Percentiles rank a stretch among this genome's conserved stretches.
Conservation (phyloP, 495 filamentous ascomycete species). For the Xylaria curta region DNA sequence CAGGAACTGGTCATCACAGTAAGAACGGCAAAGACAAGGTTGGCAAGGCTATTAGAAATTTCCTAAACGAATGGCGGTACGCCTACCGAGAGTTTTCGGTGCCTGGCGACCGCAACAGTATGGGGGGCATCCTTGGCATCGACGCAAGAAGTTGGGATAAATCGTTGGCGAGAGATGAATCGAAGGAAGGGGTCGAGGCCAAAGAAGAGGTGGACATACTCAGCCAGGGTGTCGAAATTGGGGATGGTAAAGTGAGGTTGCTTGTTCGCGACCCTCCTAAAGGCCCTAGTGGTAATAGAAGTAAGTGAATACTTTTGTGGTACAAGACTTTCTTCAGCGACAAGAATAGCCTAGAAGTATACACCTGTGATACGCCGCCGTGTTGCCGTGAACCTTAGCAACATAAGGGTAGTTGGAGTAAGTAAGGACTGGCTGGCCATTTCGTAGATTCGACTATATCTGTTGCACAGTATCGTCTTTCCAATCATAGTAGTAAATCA, state of each 20-base stretch:
- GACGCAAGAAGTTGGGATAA: constrained; percentile 91
- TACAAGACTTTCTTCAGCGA: background rate
- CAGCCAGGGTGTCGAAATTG: constrained; percentile 64
- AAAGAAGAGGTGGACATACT: constrained; percentile 65
- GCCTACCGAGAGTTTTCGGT: constrained; percentile 96
- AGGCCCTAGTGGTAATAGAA: constrained; percentile 50
- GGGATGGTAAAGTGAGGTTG: constrained; percentile 64
- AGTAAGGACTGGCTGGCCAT: background rate
- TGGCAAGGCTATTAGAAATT: constrained; percentile 88
- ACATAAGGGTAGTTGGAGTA: background rate
- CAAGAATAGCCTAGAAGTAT: constrained; percentile 2
- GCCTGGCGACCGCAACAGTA: constrained; percentile 85
- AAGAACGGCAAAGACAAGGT: constrained; percentile 99
- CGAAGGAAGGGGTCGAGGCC: constrained; percentile 53
- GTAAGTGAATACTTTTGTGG: constrained; percentile 41
- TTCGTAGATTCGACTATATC: background rate
- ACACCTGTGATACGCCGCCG: background rate
- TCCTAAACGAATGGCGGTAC: constrained; percentile 95
- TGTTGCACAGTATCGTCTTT: background rate
- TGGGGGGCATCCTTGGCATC: constrained; percentile 93
- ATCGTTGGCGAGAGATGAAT: constrained; percentile 57
- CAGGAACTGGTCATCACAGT: constrained; percentile 94
- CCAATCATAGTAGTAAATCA: background rate
- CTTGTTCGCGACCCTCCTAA: constrained; percentile 62
- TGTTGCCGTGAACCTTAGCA: background rate